Evolutionary conservation across 352 stramenopile genomes (phyloP).

Genomic region (Phytophthora uliginosa): DNA sequence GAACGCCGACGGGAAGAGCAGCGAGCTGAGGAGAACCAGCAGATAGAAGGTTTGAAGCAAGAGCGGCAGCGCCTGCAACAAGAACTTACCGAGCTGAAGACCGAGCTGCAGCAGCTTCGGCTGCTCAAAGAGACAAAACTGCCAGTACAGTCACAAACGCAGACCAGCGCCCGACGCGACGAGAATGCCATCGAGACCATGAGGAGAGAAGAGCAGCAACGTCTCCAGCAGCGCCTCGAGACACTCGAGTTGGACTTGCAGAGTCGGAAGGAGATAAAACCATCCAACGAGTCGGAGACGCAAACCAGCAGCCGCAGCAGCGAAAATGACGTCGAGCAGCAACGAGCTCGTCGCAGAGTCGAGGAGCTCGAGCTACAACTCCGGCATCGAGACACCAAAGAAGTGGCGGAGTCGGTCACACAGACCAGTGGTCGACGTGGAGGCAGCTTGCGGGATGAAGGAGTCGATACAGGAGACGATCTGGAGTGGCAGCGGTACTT

Average conservation of each 20-base stretch:
- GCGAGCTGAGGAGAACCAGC: slow-evolving; percentile 16
- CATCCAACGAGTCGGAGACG: slow-evolving; percentile 19
- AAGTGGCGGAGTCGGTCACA: slow-evolving; percentile 20
- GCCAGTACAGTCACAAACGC: slow-evolving; percentile 13
- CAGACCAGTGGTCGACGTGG: slow-evolving; percentile 19
- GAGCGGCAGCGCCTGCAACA: slow-evolving; percentile 23
- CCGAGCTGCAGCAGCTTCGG: slow-evolving; percentile 14
- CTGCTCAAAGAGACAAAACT: slow-evolving; percentile 13
- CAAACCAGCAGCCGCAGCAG: slow-evolving; percentile 23
- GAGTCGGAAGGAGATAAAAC: neutral
- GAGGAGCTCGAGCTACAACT: slow-evolving; percentile 28
- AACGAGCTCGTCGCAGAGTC: slow-evolving; percentile 14
- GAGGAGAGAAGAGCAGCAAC: slow-evolving; percentile 27
- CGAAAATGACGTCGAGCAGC: slow-evolving; percentile 11
- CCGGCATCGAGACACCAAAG: slow-evolving; percentile 15
- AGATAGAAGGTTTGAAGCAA: slow-evolving; percentile 15
- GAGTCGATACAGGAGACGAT: slow-evolving; percentile 20
- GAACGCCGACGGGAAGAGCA: slow-evolving; percentile 10
- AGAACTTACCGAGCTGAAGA: slow-evolving; percentile 21
- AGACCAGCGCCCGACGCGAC: slow-evolving; percentile 16
- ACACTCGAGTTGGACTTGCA: slow-evolving; percentile 20
- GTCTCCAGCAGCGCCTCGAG: slow-evolving; percentile 23
- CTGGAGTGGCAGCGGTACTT: slow-evolving; percentile 52
- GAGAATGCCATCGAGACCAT: slow-evolving; percentile 21
- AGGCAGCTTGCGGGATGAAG: slow-evolving; percentile 16